Conservation (phyloP, 495 filamentous ascomycete genomes). For the Lichina pygmaea region DNA sequence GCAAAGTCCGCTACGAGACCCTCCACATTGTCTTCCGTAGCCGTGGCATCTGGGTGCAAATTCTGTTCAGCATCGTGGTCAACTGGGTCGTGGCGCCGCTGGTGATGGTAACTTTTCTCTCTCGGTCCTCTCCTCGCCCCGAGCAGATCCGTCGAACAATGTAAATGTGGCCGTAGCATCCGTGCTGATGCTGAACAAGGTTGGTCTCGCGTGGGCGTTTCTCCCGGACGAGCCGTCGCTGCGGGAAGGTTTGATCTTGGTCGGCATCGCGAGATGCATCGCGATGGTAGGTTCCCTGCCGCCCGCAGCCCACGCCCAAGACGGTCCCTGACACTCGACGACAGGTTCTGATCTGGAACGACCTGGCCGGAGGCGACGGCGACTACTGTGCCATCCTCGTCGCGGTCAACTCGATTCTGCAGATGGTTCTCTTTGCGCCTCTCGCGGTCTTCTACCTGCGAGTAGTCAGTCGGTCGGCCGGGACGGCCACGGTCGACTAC, state of each 20-base stretch:
- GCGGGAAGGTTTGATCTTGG: conserved; percentile 47
- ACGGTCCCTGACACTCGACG: background rate
- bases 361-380: conserved; percentile 45
- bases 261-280: conserved; percentile 56
- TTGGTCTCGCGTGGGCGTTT: conserved; percentile 59
- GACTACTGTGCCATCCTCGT: conserved; percentile 85
- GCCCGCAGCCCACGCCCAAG: background rate
- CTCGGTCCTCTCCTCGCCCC: background rate
- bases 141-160: background rate
- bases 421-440: conserved; percentile 70
- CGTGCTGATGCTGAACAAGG: conserved; percentile 12
- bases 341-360: conserved; percentile 54
- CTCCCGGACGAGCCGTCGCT: conserved; percentile 44
- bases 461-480: conserved; percentile 9
- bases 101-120: conserved; percentile 37
- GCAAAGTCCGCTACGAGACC: conserved; percentile 70
- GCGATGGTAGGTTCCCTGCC: conserved; percentile 35
- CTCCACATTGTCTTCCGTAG: conserved; percentile 40
- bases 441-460: conserved; percentile 53
- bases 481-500: conserved; percentile 24
- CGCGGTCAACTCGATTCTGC: conserved; percentile 63
- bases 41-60: conserved; percentile 47
- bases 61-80: conserved; percentile 47
- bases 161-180: background rate
- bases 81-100: conserved; percentile 87